These are phyloP conservation scores for Trichophyton mentagrophytes DNA, from an alignment of 2,329 filamentous ascomycete genomes.

Conservation along the genomic window DNA sequence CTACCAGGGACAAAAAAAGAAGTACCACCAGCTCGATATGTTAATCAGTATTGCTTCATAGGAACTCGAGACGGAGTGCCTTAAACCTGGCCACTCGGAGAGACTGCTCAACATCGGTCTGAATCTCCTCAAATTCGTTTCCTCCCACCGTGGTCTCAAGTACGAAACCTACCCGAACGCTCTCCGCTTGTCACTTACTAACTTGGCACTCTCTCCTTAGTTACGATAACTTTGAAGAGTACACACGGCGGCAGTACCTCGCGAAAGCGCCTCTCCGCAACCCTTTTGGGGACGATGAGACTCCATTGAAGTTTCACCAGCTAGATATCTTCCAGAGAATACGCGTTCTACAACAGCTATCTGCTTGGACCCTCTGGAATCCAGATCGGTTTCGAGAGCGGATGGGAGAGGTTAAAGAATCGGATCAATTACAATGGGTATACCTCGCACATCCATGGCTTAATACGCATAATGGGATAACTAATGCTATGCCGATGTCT, in stretches of 20 bases:
- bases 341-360: slow-evolving; percentile 69
- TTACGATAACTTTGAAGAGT: slow-evolving; percentile 80
- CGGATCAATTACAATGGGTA: slow-evolving; percentile 75
- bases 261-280: slow-evolving; percentile 65
- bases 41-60: slow-evolving; percentile 27
- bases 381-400: slow-evolving; percentile 75
- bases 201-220: slow-evolving; percentile 35
- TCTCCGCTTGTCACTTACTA: background rate
- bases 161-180: slow-evolving; percentile 35
- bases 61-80: slow-evolving; percentile 80
- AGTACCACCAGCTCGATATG: background rate
- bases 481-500: background rate
- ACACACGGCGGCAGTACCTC: slow-evolving; percentile 75
- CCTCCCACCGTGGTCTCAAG: slow-evolving; percentile 85
- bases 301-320: slow-evolving; percentile 59
- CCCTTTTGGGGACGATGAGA: slow-evolving; percentile 69
- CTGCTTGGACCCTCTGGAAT: slow-evolving; percentile 76
- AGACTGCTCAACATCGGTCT: slow-evolving; percentile 71
- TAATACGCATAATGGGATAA: background rate
- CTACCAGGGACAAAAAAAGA: background rate
- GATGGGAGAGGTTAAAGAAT: slow-evolving; percentile 70
- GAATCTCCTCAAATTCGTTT: slow-evolving; percentile 79
- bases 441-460: slow-evolving; percentile 20
- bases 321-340: slow-evolving; percentile 76
- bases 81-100: slow-evolving; percentile 60